phyloP scores from a whole-genome alignment of 164 flowering plant species.

The Berberis thunbergii region DNA sequence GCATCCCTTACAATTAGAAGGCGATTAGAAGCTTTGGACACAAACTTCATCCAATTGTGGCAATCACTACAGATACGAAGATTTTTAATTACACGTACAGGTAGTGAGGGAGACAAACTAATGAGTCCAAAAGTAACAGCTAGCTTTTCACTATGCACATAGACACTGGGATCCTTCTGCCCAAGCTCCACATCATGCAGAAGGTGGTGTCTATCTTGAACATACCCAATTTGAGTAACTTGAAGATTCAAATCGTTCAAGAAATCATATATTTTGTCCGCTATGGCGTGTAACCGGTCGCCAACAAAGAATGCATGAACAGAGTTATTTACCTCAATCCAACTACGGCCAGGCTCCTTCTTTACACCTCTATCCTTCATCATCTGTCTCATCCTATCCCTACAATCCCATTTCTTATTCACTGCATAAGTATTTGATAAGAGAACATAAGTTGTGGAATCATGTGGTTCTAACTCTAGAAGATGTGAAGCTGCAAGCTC shows the following conservation, averaged over 20 bases:
- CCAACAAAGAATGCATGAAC: slow-evolving; percentile 32
- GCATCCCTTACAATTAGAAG: slow-evolving; percentile 24
- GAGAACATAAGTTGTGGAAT: slow-evolving; percentile 28
- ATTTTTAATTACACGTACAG: slow-evolving; percentile 25
- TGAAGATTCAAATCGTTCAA: slow-evolving; percentile 19
- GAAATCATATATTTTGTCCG: slow-evolving; percentile 20
- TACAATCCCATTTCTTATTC: slow-evolving; percentile 19
- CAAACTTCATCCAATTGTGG: slow-evolving; percentile 29
- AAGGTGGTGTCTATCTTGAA: slow-evolving; percentile 19
- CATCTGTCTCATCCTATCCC: slow-evolving; percentile 21
- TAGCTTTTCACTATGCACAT: slow-evolving; percentile 27
- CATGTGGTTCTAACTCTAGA: slow-evolving; percentile 23
- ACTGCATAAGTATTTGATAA: slow-evolving; percentile 29
- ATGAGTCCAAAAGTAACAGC: slow-evolving; percentile 27
- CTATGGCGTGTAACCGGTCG: slow-evolving; percentile 22
- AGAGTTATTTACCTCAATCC: slow-evolving; percentile 25
- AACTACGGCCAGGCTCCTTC: slow-evolving; percentile 31
- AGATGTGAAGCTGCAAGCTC: slow-evolving; percentile 24
- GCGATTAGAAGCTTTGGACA: slow-evolving; percentile 15
- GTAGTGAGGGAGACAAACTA: slow-evolving; percentile 17
- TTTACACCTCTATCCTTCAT: slow-evolving; percentile 30
- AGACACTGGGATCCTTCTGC: slow-evolving; percentile 21
- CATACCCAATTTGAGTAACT: slow-evolving; percentile 21
- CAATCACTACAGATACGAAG: slow-evolving; percentile 31
- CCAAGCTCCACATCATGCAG: slow-evolving; percentile 19